phyloP scores from a whole-genome alignment of 163 green algal species.

The Chloromonas sp. region DNA sequence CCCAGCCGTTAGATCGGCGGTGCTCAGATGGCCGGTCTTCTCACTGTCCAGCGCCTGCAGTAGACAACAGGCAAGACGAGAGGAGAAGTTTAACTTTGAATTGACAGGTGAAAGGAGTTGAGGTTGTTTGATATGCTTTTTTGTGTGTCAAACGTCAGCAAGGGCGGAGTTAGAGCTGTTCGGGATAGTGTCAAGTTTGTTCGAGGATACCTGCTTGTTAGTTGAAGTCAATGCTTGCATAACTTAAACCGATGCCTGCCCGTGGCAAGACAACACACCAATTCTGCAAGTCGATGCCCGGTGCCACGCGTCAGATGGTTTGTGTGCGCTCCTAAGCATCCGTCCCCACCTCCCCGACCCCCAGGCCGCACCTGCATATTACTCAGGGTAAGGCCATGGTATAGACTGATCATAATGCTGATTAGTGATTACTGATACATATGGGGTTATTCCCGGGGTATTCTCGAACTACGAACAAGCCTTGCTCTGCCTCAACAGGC shows the following conservation, averaged over 20 bases:
- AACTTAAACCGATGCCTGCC: background rate
- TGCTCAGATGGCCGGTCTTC: slow-evolving; percentile 19
- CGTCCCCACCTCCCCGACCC: too few relatives aligned
- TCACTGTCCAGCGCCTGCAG: slow-evolving; percentile 23
- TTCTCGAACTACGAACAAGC: background rate
- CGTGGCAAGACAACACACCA: too few relatives aligned
- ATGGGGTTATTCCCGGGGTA: background rate
- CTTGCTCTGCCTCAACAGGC: background rate
- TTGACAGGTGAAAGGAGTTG: background rate
- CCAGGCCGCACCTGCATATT: too few relatives aligned
- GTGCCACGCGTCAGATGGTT: too few relatives aligned
- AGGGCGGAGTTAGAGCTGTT: background rate
- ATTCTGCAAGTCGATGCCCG: too few relatives aligned
- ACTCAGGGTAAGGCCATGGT: background rate
- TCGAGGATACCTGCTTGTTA: background rate
- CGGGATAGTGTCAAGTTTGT: too few relatives aligned
- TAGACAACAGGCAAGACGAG: background rate
- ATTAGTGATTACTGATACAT: background rate
- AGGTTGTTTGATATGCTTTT: background rate
- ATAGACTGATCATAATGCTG: background rate
- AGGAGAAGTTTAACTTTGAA: background rate
- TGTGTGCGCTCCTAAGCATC: too few relatives aligned
- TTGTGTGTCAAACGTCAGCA: background rate
- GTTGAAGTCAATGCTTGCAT: background rate
- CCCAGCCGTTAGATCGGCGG: slow-evolving; percentile 37